Evolutionary conservation across 73 alveolate genomes (phyloP).

Genomic region (Blepharisma stoltei): DNA sequence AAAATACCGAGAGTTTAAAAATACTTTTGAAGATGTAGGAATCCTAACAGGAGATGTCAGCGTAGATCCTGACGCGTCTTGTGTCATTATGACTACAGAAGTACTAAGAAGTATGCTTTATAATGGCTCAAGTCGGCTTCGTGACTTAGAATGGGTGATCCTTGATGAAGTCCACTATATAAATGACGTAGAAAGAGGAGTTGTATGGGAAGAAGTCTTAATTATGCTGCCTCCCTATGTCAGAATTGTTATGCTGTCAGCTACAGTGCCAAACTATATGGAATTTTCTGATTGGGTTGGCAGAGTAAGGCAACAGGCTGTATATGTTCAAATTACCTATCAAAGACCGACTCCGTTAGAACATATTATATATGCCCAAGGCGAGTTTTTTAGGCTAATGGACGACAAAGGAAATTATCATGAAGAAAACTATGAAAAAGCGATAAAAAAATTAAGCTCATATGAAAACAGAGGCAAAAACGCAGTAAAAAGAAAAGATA

Average conservation of each 20-base stretch:
- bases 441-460: slow-evolving; percentile 21
- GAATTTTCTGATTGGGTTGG: slow-evolving; percentile 99
- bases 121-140: slow-evolving; percentile 30
- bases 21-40: slow-evolving; percentile 94
- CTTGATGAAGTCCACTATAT: slow-evolving; percentile 95
- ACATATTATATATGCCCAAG: slow-evolving; percentile 73
- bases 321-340: slow-evolving; percentile 85
- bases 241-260: slow-evolving; percentile 91
- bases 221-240: slow-evolving; percentile 89
- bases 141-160: slow-evolving; percentile 87
- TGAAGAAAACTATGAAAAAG: slow-evolving; percentile 38
- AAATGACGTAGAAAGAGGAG: slow-evolving; percentile 96
- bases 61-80: slow-evolving; percentile 77
- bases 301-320: slow-evolving; percentile 77
- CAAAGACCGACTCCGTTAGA: slow-evolving; percentile 95
- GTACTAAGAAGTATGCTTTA: slow-evolving; percentile 61
- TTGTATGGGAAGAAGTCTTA: slow-evolving; percentile 99
- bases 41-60: slow-evolving; percentile 89
- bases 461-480: slow-evolving; percentile 41
- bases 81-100: slow-evolving; percentile 98
- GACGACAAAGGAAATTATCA: slow-evolving; percentile 58
- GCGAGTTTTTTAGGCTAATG: slow-evolving; percentile 62
- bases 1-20: slow-evolving; percentile 92
- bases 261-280: slow-evolving; percentile 96
- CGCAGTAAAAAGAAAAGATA: slow-evolving; percentile 54